Evolutionary conservation across 1,284 basidiomycete species (phyloP).

Genomic region (Porodaedalea pini): DNA sequence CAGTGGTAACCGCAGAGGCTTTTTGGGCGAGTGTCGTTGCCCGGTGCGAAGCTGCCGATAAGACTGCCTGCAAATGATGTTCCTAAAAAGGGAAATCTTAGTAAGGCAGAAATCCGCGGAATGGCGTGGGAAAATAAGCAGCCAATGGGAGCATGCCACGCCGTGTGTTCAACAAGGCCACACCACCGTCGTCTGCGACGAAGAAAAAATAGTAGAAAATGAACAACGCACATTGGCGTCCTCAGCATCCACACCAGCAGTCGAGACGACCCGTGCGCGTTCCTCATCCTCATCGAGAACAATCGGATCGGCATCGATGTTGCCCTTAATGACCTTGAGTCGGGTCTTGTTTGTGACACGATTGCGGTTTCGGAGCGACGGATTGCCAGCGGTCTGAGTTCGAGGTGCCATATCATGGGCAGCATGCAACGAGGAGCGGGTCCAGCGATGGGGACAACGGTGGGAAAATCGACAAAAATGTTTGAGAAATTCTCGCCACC

Average conservation of each 20-base stretch:
- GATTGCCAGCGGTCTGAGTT: conserved; percentile 66
- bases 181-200: conserved; percentile 30
- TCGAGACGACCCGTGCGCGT: conserved; percentile 62
- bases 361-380: conserved; percentile 77
- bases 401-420: conserved; percentile 73
- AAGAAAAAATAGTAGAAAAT: conserved; percentile 31
- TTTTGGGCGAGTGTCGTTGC: conserved; percentile 41
- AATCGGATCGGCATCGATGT: conserved; percentile 78
- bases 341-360: conserved; percentile 90
- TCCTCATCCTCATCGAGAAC: conserved; percentile 81
- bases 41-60: conserved; percentile 68
- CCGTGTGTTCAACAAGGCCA: conserved; percentile 40
- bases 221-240: conserved; percentile 75
- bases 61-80: conserved; percentile 87
- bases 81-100: conserved; percentile 61
- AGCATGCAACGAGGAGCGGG: conserved; percentile 2
- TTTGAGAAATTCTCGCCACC: conserved; percentile 17
- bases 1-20: conserved; percentile 34
- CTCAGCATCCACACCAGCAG: conserved; percentile 78
- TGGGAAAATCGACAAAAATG: conserved; percentile 15
- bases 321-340: conserved; percentile 75
- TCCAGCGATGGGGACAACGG: conserved; percentile 3
- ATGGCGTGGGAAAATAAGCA: conserved; percentile 43
- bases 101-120: conserved; percentile 59
- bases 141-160: conserved; percentile 50